Evolutionary conservation across 495 filamentous ascomycete species (phyloP).

Genomic region (Penicillium riverlandense): DNA sequence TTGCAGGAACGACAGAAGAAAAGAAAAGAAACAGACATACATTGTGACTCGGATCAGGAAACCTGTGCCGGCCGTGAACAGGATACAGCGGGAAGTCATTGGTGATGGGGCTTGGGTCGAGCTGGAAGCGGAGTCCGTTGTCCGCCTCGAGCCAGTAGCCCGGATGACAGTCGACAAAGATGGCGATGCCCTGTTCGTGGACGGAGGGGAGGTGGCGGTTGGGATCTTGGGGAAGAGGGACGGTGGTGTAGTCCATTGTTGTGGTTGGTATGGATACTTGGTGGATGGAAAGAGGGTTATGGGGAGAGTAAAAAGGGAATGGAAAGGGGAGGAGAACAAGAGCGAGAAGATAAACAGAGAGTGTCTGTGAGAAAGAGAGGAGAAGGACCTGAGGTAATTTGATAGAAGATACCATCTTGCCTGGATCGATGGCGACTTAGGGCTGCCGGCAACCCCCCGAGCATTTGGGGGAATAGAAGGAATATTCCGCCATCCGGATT

Average conservation of each 20-base stretch:
- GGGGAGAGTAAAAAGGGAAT: too few relatives aligned
- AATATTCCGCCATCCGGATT: not conserved
- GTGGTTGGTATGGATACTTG: too few relatives aligned
- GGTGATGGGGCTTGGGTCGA: not conserved
- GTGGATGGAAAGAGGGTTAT: too few relatives aligned
- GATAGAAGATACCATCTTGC: not conserved
- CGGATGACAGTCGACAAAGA: too few relatives aligned
- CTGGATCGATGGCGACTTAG: not conserved
- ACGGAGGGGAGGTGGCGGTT: not conserved
- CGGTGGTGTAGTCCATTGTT: not conserved
- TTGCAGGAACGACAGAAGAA: not conserved
- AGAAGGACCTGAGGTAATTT: not conserved
- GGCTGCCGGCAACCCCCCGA: not conserved
- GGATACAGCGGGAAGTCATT: slow-evolving; percentile 1
- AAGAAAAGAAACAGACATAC: not conserved
- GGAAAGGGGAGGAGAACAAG: not conserved
- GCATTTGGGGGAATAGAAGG: slow-evolving; percentile 1
- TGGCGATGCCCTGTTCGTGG: not conserved
- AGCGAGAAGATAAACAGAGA: not conserved
- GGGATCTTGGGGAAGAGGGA: not conserved
- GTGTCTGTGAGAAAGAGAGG: not conserved
- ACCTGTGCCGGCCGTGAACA: not conserved
- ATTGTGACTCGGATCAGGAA: slow-evolving; percentile 3
- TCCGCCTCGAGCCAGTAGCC: not conserved
- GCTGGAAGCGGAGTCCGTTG: too few relatives aligned